phyloP scores from a whole-genome alignment of 176 grass and related monocot species.

The Saccharum officinarum region DNA sequence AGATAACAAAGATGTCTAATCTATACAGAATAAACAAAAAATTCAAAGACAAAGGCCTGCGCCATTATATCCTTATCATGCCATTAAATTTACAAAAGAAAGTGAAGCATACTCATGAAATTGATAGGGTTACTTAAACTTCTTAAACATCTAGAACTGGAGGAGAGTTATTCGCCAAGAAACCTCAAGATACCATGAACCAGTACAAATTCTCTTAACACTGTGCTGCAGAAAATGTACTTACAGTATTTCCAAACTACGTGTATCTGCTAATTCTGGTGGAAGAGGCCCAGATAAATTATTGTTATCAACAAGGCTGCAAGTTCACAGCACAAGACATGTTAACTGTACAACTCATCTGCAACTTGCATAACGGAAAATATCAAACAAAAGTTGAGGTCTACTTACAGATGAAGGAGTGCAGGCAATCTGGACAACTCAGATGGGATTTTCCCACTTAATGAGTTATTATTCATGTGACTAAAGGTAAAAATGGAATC shows the following conservation, averaged over 20 bases:
- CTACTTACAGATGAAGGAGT: constrained; percentile 76
- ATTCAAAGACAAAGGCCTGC: not conserved
- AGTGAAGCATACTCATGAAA: constrained; percentile 19
- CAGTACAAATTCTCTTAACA: constrained; percentile 9
- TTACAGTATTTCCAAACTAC: constrained; percentile 68
- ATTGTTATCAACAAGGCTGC: constrained; percentile 84
- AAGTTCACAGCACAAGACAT: constrained; percentile 38
- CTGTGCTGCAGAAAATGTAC: constrained; percentile 33
- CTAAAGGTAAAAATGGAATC: constrained; percentile 42
- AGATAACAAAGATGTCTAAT: not conserved
- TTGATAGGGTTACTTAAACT: constrained; percentile 5
- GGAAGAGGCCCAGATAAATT: constrained; percentile 97
- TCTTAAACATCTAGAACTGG: not conserved
- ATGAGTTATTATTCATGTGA: constrained; percentile 99
- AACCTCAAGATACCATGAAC: constrained; percentile 5
- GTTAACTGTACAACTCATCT: constrained; percentile 1
- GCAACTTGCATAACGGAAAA: constrained; percentile 8
- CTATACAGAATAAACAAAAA: not conserved
- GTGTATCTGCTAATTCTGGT: constrained; percentile 45
- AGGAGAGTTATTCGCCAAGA: not conserved
- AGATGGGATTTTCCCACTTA: constrained; percentile 86
- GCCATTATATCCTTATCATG: not conserved
- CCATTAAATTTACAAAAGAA: constrained; percentile 17
- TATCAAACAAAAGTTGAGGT: constrained; percentile 9
- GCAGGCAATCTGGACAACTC: constrained; percentile 63